A percentile compares a stretch with the other conserved stretches of the same genome.
These are phyloP conservation scores for Marsdenia floribunda DNA, from an alignment of 257 asterid species.

Conservation along the genomic window DNA sequence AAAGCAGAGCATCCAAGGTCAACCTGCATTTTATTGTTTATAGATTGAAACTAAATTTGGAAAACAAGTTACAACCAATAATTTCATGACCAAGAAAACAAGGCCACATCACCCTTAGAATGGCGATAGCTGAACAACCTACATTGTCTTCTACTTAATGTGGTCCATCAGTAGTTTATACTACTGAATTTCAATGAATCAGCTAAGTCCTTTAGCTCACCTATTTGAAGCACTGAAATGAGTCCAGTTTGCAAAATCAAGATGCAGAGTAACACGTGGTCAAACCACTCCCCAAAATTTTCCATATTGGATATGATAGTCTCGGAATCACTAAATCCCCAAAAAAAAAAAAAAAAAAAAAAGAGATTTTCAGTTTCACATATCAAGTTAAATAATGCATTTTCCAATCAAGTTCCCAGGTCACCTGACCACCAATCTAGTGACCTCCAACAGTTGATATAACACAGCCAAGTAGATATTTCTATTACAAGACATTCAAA, in stretches of 20 bases:
- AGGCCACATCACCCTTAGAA: neutral
- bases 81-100: neutral
- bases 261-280: neutral
- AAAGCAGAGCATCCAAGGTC: neutral
- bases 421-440: slow-evolving; percentile 5
- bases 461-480: neutral
- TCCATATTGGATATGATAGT: neutral
- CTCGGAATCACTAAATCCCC: neutral
- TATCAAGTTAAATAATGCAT: neutral
- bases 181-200: neutral
- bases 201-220: neutral
- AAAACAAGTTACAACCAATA: neutral
- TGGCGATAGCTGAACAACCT: neutral
- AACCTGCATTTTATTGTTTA: neutral
- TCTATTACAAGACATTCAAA: neutral
- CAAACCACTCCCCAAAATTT: neutral
- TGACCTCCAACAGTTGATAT: neutral
- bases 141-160: neutral
- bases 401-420: neutral
- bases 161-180: neutral
- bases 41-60: neutral
- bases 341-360: no score
- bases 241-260: neutral
- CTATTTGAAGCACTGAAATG: neutral
- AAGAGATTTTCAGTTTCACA: neutral